Conservation (phyloP, 2,329 filamentous ascomycete genomes). For the Fusarium sp. region DNA sequence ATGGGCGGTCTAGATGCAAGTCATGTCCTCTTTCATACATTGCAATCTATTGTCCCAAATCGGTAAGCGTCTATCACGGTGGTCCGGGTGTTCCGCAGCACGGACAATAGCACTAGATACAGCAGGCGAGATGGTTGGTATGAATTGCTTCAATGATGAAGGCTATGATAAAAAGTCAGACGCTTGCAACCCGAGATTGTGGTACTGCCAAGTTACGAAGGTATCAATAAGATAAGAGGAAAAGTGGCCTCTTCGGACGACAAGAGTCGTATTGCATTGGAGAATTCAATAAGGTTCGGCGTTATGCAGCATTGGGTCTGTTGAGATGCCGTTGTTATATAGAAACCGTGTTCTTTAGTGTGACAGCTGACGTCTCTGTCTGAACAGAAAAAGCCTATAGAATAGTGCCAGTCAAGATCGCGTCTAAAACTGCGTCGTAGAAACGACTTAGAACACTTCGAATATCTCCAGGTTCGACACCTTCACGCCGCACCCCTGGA, state of each 20-base stretch:
- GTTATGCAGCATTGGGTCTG: too few relatives aligned
- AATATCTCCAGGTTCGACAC: neutral
- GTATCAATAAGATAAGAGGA: too few relatives aligned
- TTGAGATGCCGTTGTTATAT: too few relatives aligned
- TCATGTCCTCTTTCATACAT: neutral
- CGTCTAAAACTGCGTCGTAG: neutral
- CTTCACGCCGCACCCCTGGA: neutral
- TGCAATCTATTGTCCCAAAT: conserved; percentile 21
- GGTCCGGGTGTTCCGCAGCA: neutral
- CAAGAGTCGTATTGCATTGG: too few relatives aligned
- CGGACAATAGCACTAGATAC: neutral
- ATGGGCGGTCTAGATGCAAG: neutral
- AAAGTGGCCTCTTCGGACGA: too few relatives aligned
- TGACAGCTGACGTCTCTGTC: too few relatives aligned
- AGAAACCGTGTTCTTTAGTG: too few relatives aligned
- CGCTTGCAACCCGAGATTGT: neutral
- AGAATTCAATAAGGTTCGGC: too few relatives aligned
- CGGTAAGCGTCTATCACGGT: neutral
- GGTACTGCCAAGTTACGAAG: neutral
- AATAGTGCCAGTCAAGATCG: neutral
- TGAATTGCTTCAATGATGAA: neutral
- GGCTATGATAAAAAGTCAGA: too few relatives aligned
- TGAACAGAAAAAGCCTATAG: too few relatives aligned
- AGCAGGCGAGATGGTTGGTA: neutral
- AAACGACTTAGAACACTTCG: neutral